Conservation (phyloP, 2,329 filamentous ascomycete species). For the Clonostachys rhizophaga region DNA sequence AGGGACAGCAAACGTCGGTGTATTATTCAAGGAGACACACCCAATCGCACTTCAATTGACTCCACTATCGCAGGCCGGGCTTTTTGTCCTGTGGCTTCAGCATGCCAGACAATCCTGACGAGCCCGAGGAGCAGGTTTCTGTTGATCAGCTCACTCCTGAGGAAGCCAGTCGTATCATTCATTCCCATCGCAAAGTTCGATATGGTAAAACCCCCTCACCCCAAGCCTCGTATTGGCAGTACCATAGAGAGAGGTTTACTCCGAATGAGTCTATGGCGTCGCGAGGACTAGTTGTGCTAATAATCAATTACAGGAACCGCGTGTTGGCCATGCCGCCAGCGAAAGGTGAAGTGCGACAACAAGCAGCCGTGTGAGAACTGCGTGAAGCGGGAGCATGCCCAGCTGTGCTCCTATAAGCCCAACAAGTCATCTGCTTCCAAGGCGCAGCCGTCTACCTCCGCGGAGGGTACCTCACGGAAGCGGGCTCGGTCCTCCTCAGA, state of each 20-base stretch:
- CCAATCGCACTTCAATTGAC: no score
- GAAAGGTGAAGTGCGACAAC: constrained; percentile 67
- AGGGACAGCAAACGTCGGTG: no score
- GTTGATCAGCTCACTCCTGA: constrained; percentile 58
- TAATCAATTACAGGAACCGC: constrained; percentile 42
- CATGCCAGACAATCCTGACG: constrained; percentile 37
- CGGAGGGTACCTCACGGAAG: constrained; percentile 17
- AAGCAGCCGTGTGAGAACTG: constrained; percentile 66
- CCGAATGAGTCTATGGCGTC: background rate
- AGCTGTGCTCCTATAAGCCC: constrained; percentile 63
- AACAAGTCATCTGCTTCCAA: constrained; percentile 39
- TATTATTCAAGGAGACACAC: no score
- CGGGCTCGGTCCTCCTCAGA: constrained; percentile 25
- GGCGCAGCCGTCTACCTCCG: constrained; percentile 17
- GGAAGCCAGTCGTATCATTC: constrained; percentile 64
- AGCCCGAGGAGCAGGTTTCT: constrained; percentile 36
- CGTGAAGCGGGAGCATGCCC: constrained; percentile 59
- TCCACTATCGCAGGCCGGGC: no score
- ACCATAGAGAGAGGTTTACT: background rate
- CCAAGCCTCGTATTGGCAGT: background rate
- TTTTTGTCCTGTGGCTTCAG: constrained; percentile 1
- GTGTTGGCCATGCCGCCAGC: constrained; percentile 63
- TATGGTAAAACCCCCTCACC: constrained; percentile 47
- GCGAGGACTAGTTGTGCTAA: background rate
- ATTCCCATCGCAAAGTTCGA: constrained; percentile 64